phyloP scores from a whole-genome alignment of 1,139 yeast species.

The Debaryomyces sp. region DNA sequence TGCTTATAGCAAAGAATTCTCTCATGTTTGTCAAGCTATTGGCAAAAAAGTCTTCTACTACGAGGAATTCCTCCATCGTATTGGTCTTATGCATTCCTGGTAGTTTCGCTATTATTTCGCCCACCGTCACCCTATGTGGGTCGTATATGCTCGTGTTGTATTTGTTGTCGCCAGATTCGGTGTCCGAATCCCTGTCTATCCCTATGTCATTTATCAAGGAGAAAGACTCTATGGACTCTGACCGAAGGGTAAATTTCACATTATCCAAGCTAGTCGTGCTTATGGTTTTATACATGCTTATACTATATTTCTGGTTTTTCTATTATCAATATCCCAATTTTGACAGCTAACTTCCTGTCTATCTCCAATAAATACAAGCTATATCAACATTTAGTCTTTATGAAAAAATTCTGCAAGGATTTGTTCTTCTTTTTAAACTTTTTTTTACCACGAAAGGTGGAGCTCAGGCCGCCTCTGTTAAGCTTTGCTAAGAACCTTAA shows the following conservation, averaged over 20 bases:
- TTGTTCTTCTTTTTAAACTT: neutral
- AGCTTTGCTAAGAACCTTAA: neutral
- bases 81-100: conserved; percentile 9
- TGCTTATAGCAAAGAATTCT: conserved; percentile 9
- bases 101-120: conserved; percentile 9
- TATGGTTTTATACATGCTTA: conserved; percentile 11
- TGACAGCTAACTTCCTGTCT: neutral
- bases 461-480: conserved; percentile 1
- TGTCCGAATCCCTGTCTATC: conserved; percentile 6
- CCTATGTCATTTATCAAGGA: conserved; percentile 9
- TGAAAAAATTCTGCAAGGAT: neutral
- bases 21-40: conserved; percentile 9
- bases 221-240: conserved; percentile 7
- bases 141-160: neutral
- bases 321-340: neutral
- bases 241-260: conserved; percentile 10
- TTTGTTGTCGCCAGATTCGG: conserved; percentile 6
- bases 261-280: conserved; percentile 13
- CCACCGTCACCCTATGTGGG: conserved; percentile 6
- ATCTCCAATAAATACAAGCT: neutral
- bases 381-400: neutral
- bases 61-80: conserved; percentile 10
- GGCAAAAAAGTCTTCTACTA: conserved; percentile 12
- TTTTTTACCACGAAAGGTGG: neutral
- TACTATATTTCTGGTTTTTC: neutral